phyloP scores from a whole-genome alignment of 2,329 filamentous ascomycete species.

The Monosporascus cannonballus region DNA sequence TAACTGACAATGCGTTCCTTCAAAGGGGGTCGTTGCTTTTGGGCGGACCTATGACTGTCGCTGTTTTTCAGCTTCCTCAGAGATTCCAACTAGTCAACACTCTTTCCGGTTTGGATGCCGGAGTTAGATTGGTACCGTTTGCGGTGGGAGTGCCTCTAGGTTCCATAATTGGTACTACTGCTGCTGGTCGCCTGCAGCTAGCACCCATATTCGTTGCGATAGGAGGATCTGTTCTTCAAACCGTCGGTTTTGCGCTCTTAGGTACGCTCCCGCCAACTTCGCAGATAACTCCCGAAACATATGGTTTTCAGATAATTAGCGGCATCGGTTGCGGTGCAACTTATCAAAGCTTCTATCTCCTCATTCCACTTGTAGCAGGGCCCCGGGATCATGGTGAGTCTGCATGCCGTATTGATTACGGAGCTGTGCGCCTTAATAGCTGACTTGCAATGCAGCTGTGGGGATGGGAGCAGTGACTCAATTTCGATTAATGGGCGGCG shows the following conservation, averaged over 20 bases:
- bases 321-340: constrained; percentile 2
- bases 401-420: neutral
- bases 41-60: too few relatives aligned
- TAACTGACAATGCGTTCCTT: neutral
- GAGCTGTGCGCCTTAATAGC: too few relatives aligned
- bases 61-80: neutral
- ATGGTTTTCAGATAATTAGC: constrained; percentile 2
- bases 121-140: neutral
- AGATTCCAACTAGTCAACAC: neutral
- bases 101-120: neutral
- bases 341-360: neutral
- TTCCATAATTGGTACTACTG: neutral
- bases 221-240: neutral
- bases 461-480: constrained; percentile 1
- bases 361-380: neutral
- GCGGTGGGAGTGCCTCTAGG: neutral
- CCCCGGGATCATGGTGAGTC: too few relatives aligned
- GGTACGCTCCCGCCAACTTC: neutral
- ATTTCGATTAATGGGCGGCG: constrained; percentile 3
- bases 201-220: neutral
- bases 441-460: constrained; percentile 1
- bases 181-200: neutral
- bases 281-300: neutral
- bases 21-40: constrained; percentile 2
- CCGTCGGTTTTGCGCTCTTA: neutral